Conservation (phyloP, 352 stramenopile species). For the Pythium sp. region DNA sequence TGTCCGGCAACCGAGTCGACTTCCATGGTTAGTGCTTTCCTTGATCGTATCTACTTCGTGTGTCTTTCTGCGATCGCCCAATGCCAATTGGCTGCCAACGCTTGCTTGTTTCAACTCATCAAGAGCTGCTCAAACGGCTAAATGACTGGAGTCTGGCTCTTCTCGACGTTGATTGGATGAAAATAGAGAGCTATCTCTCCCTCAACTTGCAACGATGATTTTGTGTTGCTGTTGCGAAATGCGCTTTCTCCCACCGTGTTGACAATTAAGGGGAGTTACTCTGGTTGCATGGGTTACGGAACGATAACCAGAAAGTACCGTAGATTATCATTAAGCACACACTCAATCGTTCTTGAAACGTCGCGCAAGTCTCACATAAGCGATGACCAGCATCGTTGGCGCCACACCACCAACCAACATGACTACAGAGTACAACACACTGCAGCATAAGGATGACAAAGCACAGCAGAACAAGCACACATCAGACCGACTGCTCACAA, state of each 20-base stretch:
- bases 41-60: not conserved
- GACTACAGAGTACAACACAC: constrained; percentile 47
- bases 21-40: constrained; percentile 40
- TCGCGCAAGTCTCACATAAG: constrained; percentile 22
- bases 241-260: too few species aligned
- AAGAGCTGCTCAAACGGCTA: constrained; percentile 14
- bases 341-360: constrained; percentile 34
- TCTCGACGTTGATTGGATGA: constrained; percentile 27
- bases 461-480: not conserved
- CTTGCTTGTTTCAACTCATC: not conserved
- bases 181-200: not conserved
- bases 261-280: not conserved
- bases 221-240: too few species aligned
- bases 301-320: not conserved
- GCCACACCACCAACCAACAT: constrained; percentile 30
- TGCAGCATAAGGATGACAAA: constrained; percentile 14
- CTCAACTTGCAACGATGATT: not conserved
- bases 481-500: not conserved
- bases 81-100: constrained; percentile 2
- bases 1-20: constrained; percentile 61
- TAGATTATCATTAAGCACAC: not conserved
- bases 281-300: not conserved
- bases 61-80: constrained; percentile 8
- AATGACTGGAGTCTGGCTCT: constrained; percentile 47
- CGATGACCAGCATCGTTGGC: constrained; percentile 28